Percentiles rank a stretch among this genome's conserved stretches.
These are phyloP conservation scores for Davidsoniella australis DNA, from an alignment of 2,329 filamentous ascomycete species.

Conservation along the genomic window DNA sequence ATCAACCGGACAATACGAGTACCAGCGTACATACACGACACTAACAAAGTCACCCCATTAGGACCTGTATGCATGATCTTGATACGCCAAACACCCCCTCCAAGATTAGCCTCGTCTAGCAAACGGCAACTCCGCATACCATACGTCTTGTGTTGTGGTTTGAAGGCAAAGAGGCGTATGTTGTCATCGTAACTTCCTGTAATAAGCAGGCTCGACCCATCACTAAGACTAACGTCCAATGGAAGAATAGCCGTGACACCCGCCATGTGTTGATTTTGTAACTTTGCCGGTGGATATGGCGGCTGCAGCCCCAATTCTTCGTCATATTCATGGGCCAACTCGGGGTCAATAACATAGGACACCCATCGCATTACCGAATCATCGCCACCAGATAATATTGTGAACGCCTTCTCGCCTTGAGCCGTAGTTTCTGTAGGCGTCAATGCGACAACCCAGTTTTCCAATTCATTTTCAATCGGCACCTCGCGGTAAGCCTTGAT, in stretches of 20 bases:
- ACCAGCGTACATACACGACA: slow-evolving; percentile 89
- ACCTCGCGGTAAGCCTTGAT: slow-evolving; percentile 22
- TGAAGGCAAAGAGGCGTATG: slow-evolving; percentile 47
- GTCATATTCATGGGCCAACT: slow-evolving; percentile 12
- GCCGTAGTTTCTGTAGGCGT: slow-evolving; percentile 19
- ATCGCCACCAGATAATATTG: slow-evolving; percentile 56
- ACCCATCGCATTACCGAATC: slow-evolving; percentile 44
- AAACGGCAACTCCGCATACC: slow-evolving; percentile 28
- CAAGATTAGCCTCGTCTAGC: slow-evolving; percentile 50
- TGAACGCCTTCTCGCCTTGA: slow-evolving; percentile 17
- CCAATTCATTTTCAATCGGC: slow-evolving; percentile 36
- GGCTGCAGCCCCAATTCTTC: slow-evolving; percentile 11
- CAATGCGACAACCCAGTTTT: slow-evolving; percentile 61
- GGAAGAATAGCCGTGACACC: slow-evolving; percentile 80
- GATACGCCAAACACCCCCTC: slow-evolving; percentile 74
- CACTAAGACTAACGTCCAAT: slow-evolving; percentile 27
- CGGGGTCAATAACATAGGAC: slow-evolving; percentile 17
- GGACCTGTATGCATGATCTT: slow-evolving; percentile 34
- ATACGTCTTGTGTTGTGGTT: slow-evolving; percentile 24
- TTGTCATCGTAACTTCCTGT: slow-evolving; percentile 88
- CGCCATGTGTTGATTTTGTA: slow-evolving; percentile 46
- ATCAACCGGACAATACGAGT: slow-evolving; percentile 43
- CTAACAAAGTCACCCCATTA: slow-evolving; percentile 38
- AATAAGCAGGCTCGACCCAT: slow-evolving; percentile 41
- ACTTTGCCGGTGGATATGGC: slow-evolving; percentile 17